Conservation (phyloP, 108 stramenopile species). For the Fistulifera pelliculosa region DNA sequence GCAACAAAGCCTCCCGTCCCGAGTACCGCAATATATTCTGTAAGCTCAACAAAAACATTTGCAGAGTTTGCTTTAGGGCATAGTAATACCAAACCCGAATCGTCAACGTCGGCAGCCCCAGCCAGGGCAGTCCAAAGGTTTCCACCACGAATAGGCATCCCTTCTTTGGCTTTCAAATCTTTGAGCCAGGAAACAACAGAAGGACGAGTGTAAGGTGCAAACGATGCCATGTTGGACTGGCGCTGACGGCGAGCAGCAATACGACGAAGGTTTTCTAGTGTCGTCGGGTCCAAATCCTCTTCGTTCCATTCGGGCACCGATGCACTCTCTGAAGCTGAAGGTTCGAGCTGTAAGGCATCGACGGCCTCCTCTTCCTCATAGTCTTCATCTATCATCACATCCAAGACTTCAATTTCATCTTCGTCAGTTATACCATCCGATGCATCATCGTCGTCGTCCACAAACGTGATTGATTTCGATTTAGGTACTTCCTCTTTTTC, state of each 20-base stretch:
- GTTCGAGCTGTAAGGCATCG: background rate
- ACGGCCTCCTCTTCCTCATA: background rate
- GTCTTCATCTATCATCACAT: background rate
- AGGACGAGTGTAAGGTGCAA: slow-evolving; percentile 32
- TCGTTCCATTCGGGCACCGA: too few relatives aligned
- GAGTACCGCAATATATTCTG: slow-evolving; percentile 59
- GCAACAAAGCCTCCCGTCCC: slow-evolving; percentile 58
- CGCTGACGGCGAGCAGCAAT: slow-evolving; percentile 16
- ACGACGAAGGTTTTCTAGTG: slow-evolving; percentile 4
- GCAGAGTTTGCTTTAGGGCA: slow-evolving; percentile 47
- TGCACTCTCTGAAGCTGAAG: background rate
- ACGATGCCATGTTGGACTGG: slow-evolving; percentile 8
- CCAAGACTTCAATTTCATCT: background rate
- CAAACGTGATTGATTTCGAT: background rate
- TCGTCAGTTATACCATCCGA: too few relatives aligned
- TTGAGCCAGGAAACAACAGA: slow-evolving; percentile 73
- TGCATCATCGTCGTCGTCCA: background rate
- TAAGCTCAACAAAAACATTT: slow-evolving; percentile 42
- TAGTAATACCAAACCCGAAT: slow-evolving; percentile 63
- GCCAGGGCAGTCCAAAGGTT: slow-evolving; percentile 75
- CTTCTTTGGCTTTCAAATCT: slow-evolving; percentile 44
- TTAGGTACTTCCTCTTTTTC: background rate
- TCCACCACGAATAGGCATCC: slow-evolving; percentile 65
- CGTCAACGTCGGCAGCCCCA: slow-evolving; percentile 69
- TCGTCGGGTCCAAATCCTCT: background rate